These are phyloP conservation scores for Allium fistulosum DNA, from an alignment of 106 monocot genomes.

Conservation along the genomic window DNA sequence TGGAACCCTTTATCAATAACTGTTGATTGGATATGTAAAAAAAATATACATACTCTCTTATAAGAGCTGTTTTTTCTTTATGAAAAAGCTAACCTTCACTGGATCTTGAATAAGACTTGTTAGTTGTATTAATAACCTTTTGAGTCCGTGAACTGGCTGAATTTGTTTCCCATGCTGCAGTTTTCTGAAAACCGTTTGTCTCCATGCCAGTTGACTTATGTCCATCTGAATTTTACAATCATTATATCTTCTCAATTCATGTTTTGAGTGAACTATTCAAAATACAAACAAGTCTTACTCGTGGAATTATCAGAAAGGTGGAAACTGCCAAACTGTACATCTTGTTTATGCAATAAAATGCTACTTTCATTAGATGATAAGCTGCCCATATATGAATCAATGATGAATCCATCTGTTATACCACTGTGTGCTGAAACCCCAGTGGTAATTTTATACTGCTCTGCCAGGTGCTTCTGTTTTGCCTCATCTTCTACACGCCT, in stretches of 20 bases:
- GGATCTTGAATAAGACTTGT: conserved; percentile 24
- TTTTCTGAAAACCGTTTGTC: conserved; percentile 23
- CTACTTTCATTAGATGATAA: not conserved
- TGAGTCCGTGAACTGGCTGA: conserved; percentile 20
- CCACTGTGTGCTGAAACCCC: conserved; percentile 3
- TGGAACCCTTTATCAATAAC: too few species aligned
- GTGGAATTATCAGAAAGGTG: conserved; percentile 17
- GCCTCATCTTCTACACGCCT: conserved; percentile 78
- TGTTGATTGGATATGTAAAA: too few species aligned
- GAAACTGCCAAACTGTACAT: conserved; percentile 65
- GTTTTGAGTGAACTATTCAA: conserved; percentile 3
- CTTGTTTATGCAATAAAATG: conserved; percentile 21
- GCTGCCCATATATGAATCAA: conserved; percentile 8
- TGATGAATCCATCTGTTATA: conserved; percentile 3
- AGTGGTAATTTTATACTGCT: conserved; percentile 34
- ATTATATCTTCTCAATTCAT: conserved; percentile 5
- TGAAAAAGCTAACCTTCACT: conserved; percentile 35
- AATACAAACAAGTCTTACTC: conserved; percentile 3
- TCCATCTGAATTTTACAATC: conserved; percentile 9
- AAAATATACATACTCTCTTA: too few species aligned
- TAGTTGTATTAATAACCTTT: conserved; percentile 33
- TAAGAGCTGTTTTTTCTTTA: too few species aligned
- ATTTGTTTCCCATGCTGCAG: conserved; percentile 14
- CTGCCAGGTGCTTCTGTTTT: conserved; percentile 66
- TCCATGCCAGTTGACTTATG: conserved; percentile 5